Conservation (phyloP, 306 rosid species). For the Ceratonia siliqua region DNA sequence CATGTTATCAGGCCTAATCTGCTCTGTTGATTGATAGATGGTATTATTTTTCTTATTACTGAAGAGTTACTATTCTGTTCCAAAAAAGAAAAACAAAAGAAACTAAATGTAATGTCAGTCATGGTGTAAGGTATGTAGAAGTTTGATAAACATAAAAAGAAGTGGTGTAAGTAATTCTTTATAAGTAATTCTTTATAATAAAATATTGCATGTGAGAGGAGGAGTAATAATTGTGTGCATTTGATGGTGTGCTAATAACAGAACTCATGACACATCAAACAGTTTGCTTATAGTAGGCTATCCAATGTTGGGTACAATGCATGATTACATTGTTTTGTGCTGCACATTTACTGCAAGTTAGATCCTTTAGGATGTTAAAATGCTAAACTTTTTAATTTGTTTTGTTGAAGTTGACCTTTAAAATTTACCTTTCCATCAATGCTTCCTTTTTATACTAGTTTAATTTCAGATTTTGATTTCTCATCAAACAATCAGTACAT, state of each 20-base stretch:
- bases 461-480: constrained; percentile 91
- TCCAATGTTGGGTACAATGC: neutral
- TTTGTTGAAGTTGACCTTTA: neutral
- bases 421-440: constrained; percentile 10
- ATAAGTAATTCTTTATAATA: too few relatives aligned
- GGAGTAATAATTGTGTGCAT: too few relatives aligned
- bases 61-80: constrained; percentile 20
- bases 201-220: too few relatives aligned
- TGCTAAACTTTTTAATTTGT: neutral
- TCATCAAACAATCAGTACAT: constrained; percentile 94
- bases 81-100: neutral
- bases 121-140: neutral
- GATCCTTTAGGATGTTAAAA: neutral
- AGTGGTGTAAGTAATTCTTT: too few relatives aligned
- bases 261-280: constrained; percentile 6
- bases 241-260: too few relatives aligned
- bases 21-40: constrained; percentile 3
- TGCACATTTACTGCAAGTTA: neutral
- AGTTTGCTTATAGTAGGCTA: constrained; percentile 7
- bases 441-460: constrained; percentile 40
- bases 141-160: constrained; percentile 1
- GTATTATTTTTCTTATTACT: neutral
- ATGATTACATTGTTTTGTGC: neutral
- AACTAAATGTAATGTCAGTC: constrained; percentile 9
- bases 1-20: neutral